phyloP scores from a whole-genome alignment of 176 grass and related monocot genomes.

The Carex cristatella region DNA sequence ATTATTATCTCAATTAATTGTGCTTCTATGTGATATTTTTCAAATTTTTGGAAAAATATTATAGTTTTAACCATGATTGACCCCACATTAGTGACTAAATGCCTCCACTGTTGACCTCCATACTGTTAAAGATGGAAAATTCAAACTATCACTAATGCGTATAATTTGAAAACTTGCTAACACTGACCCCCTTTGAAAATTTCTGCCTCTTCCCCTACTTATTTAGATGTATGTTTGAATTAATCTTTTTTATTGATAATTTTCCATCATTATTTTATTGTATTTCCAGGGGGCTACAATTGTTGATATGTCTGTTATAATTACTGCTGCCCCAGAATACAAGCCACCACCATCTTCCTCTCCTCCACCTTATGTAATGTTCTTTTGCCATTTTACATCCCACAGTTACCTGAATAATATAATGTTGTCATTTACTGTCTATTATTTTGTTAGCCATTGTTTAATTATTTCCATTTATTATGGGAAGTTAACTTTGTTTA shows the following conservation, averaged over 20 bases:
- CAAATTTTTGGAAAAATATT: too few relatives aligned
- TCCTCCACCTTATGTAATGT: constrained; percentile 41
- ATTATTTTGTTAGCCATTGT: not conserved
- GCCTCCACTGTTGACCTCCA: too few relatives aligned
- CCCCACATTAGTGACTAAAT: too few relatives aligned
- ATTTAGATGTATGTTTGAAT: not conserved
- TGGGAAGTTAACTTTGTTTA: not conserved
- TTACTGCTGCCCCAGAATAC: constrained; percentile 67
- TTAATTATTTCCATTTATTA: not conserved
- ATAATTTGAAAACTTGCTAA: too few relatives aligned
- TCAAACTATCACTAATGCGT: too few relatives aligned
- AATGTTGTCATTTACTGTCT: not conserved
- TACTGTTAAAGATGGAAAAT: too few relatives aligned
- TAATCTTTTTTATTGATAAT: not conserved
- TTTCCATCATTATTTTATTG: not conserved
- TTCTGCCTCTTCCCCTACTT: not conserved
- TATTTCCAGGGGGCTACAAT: constrained; percentile 61
- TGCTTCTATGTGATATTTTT: too few relatives aligned
- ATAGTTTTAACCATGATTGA: too few relatives aligned
- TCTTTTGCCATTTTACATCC: not conserved
- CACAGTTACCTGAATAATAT: not conserved
- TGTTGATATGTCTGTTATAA: constrained; percentile 88
- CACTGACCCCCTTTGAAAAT: too few relatives aligned
- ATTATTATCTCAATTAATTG: too few relatives aligned
- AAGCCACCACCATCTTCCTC: constrained; percentile 41